phyloP scores from a whole-genome alignment of 163 green algal genomes.

The Picocystis sp. region DNA sequence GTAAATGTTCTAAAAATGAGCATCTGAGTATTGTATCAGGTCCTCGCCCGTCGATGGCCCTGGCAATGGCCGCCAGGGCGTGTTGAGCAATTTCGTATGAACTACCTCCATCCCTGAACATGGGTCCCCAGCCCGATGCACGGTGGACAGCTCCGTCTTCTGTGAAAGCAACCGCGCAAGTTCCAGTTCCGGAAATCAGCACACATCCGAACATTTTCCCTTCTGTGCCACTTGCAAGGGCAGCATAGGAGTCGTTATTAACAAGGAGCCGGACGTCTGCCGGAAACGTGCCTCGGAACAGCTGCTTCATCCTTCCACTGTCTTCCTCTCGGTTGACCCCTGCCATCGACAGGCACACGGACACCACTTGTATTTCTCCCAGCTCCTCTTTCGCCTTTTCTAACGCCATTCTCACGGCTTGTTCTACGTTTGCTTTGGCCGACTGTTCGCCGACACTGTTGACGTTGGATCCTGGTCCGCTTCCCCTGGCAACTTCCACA shows the following conservation, averaged over 20 bases:
- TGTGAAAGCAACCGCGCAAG: conserved; percentile 8
- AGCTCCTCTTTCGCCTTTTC: too few species aligned
- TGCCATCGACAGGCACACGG: too few species aligned
- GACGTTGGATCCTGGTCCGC: too few species aligned
- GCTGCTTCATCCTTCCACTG: too few species aligned
- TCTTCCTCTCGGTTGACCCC: too few species aligned
- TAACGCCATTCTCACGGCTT: too few species aligned
- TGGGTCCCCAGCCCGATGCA: conserved; percentile 10
- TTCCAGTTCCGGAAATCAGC: conserved; percentile 19
- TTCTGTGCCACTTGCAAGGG: conserved; percentile 15
- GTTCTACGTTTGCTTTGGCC: too few species aligned
- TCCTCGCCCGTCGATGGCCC: conserved; percentile 12
- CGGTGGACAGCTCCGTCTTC: neutral
- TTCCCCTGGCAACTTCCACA: too few species aligned
- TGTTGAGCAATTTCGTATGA: conserved; percentile 14
- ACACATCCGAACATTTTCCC: conserved; percentile 11
- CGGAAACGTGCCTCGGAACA: too few species aligned
- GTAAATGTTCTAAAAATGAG: conserved; percentile 10
- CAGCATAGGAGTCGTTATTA: conserved; percentile 17
- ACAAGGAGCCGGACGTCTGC: neutral
- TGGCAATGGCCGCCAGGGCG: conserved; percentile 9
- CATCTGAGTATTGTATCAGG: conserved; percentile 8
- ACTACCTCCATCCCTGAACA: conserved; percentile 11
- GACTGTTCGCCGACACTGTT: too few species aligned
- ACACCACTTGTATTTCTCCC: too few species aligned